Evolutionary conservation across 2,329 filamentous ascomycete genomes (phyloP).

Genomic region (Mycocentrospora acerina): DNA sequence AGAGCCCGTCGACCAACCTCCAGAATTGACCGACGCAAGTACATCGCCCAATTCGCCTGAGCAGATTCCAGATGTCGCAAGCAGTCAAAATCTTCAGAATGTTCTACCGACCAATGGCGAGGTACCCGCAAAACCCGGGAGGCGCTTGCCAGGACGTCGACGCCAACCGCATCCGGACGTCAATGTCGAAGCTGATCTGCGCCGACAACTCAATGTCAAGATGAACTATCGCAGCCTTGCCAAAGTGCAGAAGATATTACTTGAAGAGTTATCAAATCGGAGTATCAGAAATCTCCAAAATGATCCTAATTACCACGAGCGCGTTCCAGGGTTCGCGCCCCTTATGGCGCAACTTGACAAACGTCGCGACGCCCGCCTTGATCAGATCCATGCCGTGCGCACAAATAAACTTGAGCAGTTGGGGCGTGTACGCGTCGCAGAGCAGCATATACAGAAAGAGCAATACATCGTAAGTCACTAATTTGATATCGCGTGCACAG

Average conservation of each 20-base stretch:
- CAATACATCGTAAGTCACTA: slow-evolving; percentile 39
- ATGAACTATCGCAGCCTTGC: slow-evolving; percentile 65
- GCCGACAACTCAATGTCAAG: slow-evolving; percentile 66
- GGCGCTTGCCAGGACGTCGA: slow-evolving; percentile 46
- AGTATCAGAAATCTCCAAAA: slow-evolving; percentile 59
- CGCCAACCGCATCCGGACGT: slow-evolving; percentile 50
- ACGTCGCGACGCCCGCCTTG: slow-evolving; percentile 45
- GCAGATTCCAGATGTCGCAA: slow-evolving; percentile 35
- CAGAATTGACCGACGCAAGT: slow-evolving; percentile 40
- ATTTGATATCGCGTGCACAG: neutral
- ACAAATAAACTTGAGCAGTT: slow-evolving; percentile 42
- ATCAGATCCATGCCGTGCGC: slow-evolving; percentile 41
- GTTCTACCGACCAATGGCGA: slow-evolving; percentile 40
- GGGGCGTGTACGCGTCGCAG: slow-evolving; percentile 35
- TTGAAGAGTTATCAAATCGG: slow-evolving; percentile 66
- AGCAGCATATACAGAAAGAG: slow-evolving; percentile 35
- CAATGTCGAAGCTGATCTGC: slow-evolving; percentile 49
- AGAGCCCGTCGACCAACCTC: slow-evolving; percentile 34
- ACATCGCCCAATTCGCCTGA: slow-evolving; percentile 40
- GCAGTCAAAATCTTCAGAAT: slow-evolving; percentile 35
- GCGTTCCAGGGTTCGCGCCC: slow-evolving; percentile 55
- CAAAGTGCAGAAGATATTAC: slow-evolving; percentile 62
- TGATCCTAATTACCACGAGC: slow-evolving; percentile 55
- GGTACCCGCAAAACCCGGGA: slow-evolving; percentile 38
- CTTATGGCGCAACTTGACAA: slow-evolving; percentile 56